Evolutionary conservation across 2,329 filamentous ascomycete species (phyloP), one percentile per base, ranked within the genome.

Genomic region (Penicillium psychrosexuale): DNA sequence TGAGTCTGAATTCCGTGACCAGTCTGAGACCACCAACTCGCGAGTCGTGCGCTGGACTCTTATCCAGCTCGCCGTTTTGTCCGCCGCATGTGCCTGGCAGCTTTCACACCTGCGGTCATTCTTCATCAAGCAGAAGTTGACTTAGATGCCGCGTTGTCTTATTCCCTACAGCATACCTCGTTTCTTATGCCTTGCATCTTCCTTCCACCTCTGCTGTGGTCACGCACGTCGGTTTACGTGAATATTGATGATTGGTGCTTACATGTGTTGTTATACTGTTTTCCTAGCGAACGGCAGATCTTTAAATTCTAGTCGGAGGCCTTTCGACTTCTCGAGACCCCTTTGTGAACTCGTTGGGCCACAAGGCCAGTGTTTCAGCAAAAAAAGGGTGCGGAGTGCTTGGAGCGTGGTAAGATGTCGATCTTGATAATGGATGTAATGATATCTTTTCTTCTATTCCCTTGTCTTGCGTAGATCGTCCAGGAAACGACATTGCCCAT

Each of bases 121-220:
- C 84, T 99, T 99, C 80, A 99, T 99, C 81, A 99, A 99, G 84
- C 93, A 97, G 81, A 99, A 99, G 83, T 86, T 99, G 73, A 97
- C 94, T 57, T 99, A 84, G 49, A 56, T 55, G 39, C 55, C 36
- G 47, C 53, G 58, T 50, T 55, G 51, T 58, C 57, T 52, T 55
- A 55, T 58, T 56, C 17, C 34, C 36, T 45, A 55, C 47, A 47
- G 30, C 50, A 33, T 52, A 28, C 19, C 43, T 36, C n/a, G 9
- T 40, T 47, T 59, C 49, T 52, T 57, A 57, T 57, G 51, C 53
- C 54, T 60, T 59, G 61, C 61, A 63, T 64, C 51, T 61, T 51
- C 53, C 47, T 58, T 59, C 44, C 43, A 48, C 47, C 39, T 62
- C 48, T 60, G 19, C 36, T 51, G 40, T 50, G 53, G 39, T 45